Evolutionary conservation across 83 land plant genomes (phyloP), one percentile per base, ranked within the genome.

Genomic region (Picea engelmannii): DNA sequence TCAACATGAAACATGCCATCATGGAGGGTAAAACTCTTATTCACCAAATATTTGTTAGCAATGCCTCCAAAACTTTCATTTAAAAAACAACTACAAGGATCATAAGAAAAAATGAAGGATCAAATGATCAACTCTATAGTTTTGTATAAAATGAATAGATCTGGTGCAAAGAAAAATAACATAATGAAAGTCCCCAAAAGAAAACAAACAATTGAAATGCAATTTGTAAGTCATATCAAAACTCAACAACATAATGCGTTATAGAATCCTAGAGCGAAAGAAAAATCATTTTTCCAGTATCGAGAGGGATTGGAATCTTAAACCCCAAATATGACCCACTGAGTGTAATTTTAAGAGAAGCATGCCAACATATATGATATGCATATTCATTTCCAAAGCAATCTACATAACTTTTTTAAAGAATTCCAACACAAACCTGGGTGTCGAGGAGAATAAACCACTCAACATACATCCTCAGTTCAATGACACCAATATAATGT

Each of bases 361-460:
- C 31, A 27, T 0, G 31, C 31, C 1, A 27, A 1, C 0, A 27
- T 27, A 27, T 27, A 27, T 27, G 31, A 27, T 20, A 71, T 27
- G 31, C 31, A 27, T 27, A 27, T 27, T 27, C 31, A 27, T 27
- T 27, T 0, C 31, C 31, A 71, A 6, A 20, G 35, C 1, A 31
- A 31, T 31, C 35, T 31, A 31, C 35, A n/a, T n/a, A n/a, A n/a
- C n/a, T n/a, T 47, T 7, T 47, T 47, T 47, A 47, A 47, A 47
- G 4, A 38, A 71, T 21, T 27, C 17, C 9, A 6, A 21, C n/a
- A 76, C 60, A 27, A 73, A 94, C 99, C 97, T 97, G 99, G 3
- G 38, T 35, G 38, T 35, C 38, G 3, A 2, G 38, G 38, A 35
- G 38, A 35, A 35, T 35, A 35, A 97, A 80, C 61, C 99, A 85